Evolutionary conservation across 2,329 filamentous ascomycete genomes (phyloP).

Genomic region (Claviceps spartinae): DNA sequence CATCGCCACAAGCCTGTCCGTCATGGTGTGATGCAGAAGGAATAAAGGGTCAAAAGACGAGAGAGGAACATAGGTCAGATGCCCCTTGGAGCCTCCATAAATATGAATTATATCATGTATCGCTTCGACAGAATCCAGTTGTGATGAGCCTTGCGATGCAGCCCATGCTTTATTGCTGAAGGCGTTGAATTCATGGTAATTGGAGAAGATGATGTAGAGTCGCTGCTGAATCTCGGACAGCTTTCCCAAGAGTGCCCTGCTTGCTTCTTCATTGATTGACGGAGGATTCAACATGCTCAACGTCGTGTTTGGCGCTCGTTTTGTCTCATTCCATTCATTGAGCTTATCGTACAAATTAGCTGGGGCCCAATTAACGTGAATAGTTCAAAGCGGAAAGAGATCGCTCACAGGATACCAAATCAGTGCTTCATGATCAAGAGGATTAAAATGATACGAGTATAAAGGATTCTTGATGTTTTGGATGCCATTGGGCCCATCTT

Average conservation of each 20-base stretch:
- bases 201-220: slow-evolving; percentile 53
- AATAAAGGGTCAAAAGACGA: slow-evolving; percentile 72
- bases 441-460: slow-evolving; percentile 46
- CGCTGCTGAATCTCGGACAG: slow-evolving; percentile 44
- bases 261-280: slow-evolving; percentile 48
- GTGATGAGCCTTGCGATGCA: slow-evolving; percentile 28
- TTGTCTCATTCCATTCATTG: slow-evolving; percentile 44
- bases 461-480: slow-evolving; percentile 49
- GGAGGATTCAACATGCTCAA: slow-evolving; percentile 17
- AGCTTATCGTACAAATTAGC: slow-evolving; percentile 27
- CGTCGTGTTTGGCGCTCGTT: slow-evolving; percentile 35
- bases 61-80: slow-evolving; percentile 57
- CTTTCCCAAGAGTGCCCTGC: slow-evolving; percentile 29
- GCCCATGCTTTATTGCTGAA: slow-evolving; percentile 59
- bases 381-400: not conserved
- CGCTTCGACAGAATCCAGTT: slow-evolving; percentile 51
- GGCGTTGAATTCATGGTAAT: slow-evolving; percentile 51
- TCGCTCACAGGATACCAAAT: slow-evolving; percentile 43
- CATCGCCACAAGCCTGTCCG: slow-evolving; percentile 62
- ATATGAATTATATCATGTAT: slow-evolving; percentile 52
- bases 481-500: slow-evolving; percentile 41
- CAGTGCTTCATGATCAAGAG: slow-evolving; percentile 44
- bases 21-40: slow-evolving; percentile 62
- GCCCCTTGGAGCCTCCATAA: slow-evolving; percentile 44
- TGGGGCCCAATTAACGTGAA: not conserved